phyloP scores from a whole-genome alignment of 2,329 filamentous ascomycete species.

The Epichloe festucae region DNA sequence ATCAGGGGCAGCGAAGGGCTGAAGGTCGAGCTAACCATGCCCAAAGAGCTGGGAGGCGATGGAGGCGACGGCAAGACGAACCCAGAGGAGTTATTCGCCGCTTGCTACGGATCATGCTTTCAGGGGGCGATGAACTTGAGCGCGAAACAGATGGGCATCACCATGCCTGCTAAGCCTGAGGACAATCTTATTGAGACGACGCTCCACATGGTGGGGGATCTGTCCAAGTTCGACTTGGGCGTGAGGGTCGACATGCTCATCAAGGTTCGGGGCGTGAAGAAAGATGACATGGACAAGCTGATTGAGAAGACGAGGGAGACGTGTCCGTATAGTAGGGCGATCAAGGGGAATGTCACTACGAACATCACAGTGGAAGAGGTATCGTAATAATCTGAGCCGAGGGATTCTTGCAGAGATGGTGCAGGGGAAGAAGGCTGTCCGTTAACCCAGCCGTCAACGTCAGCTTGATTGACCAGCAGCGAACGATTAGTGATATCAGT shows the following conservation, averaged over 20 bases:
- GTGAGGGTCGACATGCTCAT: constrained; percentile 30
- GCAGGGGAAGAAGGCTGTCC: too few relatives aligned
- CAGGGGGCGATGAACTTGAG: constrained; percentile 32
- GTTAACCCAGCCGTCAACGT: too few relatives aligned
- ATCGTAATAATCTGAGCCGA: too few relatives aligned
- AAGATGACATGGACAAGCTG: constrained; percentile 14
- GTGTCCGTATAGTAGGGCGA: constrained; percentile 17
- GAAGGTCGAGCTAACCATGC: constrained; percentile 25
- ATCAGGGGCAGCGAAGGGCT: constrained; percentile 16
- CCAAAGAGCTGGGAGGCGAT: constrained; percentile 27
- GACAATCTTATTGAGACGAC: constrained; percentile 27
- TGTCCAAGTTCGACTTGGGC: constrained; percentile 31
- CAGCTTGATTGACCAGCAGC: too few relatives aligned
- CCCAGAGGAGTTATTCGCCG: constrained; percentile 33
- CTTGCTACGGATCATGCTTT: constrained; percentile 34
- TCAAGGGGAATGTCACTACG: constrained; percentile 14
- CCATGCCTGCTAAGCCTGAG: constrained; percentile 23
- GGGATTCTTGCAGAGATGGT: too few relatives aligned
- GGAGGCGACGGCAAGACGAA: constrained; percentile 29
- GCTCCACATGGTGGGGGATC: constrained; percentile 28
- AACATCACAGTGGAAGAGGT: constrained; percentile 12
- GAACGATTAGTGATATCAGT: too few relatives aligned
- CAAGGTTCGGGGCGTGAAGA: constrained; percentile 17
- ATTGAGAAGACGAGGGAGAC: constrained; percentile 15
- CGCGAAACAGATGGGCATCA: constrained; percentile 25